phyloP scores from a whole-genome alignment of 106 monocot species.

The Agapanthus africanus region DNA sequence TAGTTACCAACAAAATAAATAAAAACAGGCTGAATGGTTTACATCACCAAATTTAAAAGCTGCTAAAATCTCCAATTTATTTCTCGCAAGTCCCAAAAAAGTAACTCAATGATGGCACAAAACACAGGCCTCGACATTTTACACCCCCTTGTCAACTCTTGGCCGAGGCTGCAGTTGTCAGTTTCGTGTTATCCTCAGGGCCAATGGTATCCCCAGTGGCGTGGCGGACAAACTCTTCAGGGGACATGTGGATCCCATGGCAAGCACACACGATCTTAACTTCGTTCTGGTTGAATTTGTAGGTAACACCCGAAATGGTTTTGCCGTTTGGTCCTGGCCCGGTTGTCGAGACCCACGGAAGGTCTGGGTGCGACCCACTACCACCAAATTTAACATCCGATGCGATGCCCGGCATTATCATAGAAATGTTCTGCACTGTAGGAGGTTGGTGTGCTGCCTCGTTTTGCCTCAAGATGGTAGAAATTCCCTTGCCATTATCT shows the following conservation, averaged over 20 bases:
- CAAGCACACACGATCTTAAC: constrained; percentile 93
- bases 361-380: constrained; percentile 68
- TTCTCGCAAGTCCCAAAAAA: too few relatives aligned
- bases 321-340: constrained; percentile 71
- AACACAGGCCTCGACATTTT: too few relatives aligned
- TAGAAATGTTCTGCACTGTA: constrained; percentile 16
- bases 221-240: constrained; percentile 81
- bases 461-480: constrained; percentile 15
- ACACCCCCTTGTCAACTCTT: too few relatives aligned
- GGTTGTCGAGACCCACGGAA: constrained; percentile 95
- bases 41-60: too few relatives aligned
- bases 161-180: too few relatives aligned
- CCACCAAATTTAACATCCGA: constrained; percentile 76
- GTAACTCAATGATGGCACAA: too few relatives aligned
- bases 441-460: constrained; percentile 21
- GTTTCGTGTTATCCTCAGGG: too few relatives aligned
- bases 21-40: too few relatives aligned
- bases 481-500: constrained; percentile 24
- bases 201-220: constrained; percentile 54
- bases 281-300: constrained; percentile 67
- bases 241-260: constrained; percentile 84
- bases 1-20: too few relatives aligned
- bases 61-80: too few relatives aligned
- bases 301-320: constrained; percentile 92
- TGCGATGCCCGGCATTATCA: constrained; percentile 64